Conservation (phyloP, 73 alveolate species). For the Breviolum minutum region DNA sequence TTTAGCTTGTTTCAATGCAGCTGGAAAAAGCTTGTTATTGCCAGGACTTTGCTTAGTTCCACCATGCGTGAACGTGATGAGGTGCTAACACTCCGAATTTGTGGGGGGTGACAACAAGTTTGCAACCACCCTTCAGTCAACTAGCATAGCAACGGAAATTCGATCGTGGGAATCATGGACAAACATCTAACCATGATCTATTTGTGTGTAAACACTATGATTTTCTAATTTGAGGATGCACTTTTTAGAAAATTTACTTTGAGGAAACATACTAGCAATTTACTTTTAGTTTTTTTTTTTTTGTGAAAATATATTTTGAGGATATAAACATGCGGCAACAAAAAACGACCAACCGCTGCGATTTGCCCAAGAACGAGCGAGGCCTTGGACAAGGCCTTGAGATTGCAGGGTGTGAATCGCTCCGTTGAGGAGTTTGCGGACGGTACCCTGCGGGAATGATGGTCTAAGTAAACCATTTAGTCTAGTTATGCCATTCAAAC, state of each 20-base stretch:
- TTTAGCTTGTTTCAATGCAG: too few species aligned
- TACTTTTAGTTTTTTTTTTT: too few species aligned
- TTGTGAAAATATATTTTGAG: too few species aligned
- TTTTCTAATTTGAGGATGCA: too few species aligned
- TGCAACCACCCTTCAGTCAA: background rate
- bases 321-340: too few species aligned
- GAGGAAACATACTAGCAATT: too few species aligned
- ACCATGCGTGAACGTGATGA: slow-evolving; percentile 63
- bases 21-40: background rate
- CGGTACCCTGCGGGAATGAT: too few species aligned
- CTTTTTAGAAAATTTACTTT: too few species aligned
- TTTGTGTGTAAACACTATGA: background rate
- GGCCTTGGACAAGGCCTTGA: slow-evolving; percentile 49
- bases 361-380: background rate
- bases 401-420: slow-evolving; percentile 37
- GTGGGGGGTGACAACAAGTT: background rate
- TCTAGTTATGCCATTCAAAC: too few species aligned
- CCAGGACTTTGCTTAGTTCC: slow-evolving; percentile 26
- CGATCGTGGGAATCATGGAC: too few species aligned
- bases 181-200: background rate
- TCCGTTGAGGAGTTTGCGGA: slow-evolving; percentile 24
- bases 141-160: too few species aligned
- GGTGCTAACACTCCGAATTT: background rate
- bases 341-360: background rate
- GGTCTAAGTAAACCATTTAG: too few species aligned